phyloP scores from a whole-genome alignment of 768 basidiomycete species.

The Mycena vulgaris region DNA sequence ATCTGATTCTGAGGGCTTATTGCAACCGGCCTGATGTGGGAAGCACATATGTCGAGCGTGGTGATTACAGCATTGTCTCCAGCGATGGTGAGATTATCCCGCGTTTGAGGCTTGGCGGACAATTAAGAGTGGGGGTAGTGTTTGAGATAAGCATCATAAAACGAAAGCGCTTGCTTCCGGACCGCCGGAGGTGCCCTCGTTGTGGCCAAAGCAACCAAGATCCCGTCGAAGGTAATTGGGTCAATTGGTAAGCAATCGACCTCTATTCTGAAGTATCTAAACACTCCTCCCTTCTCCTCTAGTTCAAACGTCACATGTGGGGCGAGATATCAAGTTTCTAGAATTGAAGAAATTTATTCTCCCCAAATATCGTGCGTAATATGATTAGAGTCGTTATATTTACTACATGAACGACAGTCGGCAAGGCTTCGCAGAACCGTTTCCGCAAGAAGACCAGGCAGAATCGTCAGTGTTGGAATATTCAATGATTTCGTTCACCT shows the following conservation, averaged over 20 bases:
- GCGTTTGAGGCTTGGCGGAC: neutral
- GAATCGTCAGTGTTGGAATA: conserved; percentile 1
- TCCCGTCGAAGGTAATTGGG: conserved; percentile 16
- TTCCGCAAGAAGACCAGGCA: conserved; percentile 2
- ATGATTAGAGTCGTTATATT: neutral
- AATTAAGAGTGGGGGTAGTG: conserved; percentile 9
- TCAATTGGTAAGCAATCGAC: conserved; percentile 21
- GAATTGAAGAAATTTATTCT: conserved; percentile 16
- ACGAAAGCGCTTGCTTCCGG: neutral
- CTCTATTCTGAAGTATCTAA: neutral
- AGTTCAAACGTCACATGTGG: conserved; percentile 9
- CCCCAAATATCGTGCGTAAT: conserved; percentile 13
- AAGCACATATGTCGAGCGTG: conserved; percentile 17
- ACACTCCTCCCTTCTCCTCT: neutral
- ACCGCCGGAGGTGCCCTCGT: neutral
- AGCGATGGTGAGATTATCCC: neutral
- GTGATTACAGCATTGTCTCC: conserved; percentile 23
- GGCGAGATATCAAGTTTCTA: conserved; percentile 15
- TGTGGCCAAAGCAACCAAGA: conserved; percentile 1
- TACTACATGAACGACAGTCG: conserved; percentile 7
- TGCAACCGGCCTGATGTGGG: conserved; percentile 7
- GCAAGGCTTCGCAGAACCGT: neutral
- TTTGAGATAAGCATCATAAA: conserved; percentile 22
- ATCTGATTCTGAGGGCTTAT: conserved; percentile 15
- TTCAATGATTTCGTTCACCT: conserved; percentile 3